These are phyloP conservation scores for Anthracocystis walkeri DNA, from an alignment of 1,284 basidiomycete species.

Conservation along the genomic window DNA sequence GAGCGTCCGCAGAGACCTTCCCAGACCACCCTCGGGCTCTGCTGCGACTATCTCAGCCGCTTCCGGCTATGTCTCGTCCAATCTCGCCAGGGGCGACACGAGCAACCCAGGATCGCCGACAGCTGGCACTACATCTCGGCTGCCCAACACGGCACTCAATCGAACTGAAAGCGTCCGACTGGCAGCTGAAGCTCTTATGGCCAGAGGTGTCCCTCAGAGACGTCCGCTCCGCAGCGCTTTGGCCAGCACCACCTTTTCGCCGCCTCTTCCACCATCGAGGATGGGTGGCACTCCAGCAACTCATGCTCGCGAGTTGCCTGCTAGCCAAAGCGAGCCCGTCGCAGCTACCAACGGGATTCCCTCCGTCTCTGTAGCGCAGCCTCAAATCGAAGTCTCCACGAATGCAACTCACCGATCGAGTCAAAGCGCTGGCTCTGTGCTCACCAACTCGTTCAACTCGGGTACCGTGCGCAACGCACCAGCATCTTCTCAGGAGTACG, in stretches of 20 bases:
- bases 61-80: constrained; percentile 22
- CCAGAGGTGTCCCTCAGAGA: constrained; percentile 53
- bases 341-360: constrained; percentile 11
- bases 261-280: constrained; percentile 29
- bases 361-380: not conserved
- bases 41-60: constrained; percentile 38
- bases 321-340: constrained; percentile 46
- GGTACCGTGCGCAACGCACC: not conserved
- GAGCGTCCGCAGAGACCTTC: constrained; percentile 43
- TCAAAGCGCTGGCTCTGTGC: constrained; percentile 32
- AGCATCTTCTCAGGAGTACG: not conserved
- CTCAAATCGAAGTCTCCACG: not conserved
- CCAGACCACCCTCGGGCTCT: constrained; percentile 38
- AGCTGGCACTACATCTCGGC: constrained; percentile 22
- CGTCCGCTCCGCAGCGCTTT: constrained; percentile 42
- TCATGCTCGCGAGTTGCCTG: constrained; percentile 17
- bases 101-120: constrained; percentile 34
- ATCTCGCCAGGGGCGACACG: constrained; percentile 14
- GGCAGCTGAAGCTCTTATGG: constrained; percentile 64
- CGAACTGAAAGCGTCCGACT: constrained; percentile 56
- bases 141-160: constrained; percentile 41
- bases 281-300: constrained; percentile 17
- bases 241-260: constrained; percentile 45
- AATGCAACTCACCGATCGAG: constrained; percentile 16
- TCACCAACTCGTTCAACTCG: constrained; percentile 12